Percentiles rank a stretch among this genome's conserved stretches.
phyloP scores from a whole-genome alignment of 306 rosid species.

The Trichosanthes truncata region DNA sequence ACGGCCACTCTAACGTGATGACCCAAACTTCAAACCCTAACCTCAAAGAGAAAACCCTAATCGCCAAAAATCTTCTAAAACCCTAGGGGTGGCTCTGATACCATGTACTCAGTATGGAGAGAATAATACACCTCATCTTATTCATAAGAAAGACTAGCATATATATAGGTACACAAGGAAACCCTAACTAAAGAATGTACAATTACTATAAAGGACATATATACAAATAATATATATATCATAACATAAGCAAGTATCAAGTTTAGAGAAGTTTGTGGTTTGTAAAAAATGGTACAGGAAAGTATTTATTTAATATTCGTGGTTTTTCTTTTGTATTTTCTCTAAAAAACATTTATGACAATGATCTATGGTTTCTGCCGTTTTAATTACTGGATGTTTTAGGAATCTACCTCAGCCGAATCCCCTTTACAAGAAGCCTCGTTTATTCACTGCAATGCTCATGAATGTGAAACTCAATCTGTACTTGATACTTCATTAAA shows the following conservation, averaged over 20 bases:
- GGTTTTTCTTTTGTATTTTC: background rate
- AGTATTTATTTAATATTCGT: background rate
- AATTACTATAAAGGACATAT: no score
- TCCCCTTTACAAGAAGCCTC: background rate
- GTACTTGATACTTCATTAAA: background rate
- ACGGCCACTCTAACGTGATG: no score
- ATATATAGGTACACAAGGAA: no score
- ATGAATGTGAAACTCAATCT: background rate
- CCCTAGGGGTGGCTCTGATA: no score
- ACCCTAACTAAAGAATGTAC: no score
- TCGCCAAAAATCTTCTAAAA: no score
- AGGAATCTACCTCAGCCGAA: conserved; percentile 4
- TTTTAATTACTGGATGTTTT: conserved; percentile 3
- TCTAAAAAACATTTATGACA: background rate
- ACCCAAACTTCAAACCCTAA: no score
- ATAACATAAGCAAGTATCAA: background rate
- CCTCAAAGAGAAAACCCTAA: no score
- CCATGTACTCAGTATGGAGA: no score
- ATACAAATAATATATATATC: no score
- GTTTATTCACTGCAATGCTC: background rate
- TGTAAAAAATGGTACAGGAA: background rate
- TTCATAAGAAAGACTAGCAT: no score
- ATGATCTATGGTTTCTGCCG: background rate
- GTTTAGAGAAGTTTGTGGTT: background rate
- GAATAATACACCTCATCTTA: no score